Conservation (phyloP, 352 stramenopile species). For the Phytophthora uliginosa region DNA sequence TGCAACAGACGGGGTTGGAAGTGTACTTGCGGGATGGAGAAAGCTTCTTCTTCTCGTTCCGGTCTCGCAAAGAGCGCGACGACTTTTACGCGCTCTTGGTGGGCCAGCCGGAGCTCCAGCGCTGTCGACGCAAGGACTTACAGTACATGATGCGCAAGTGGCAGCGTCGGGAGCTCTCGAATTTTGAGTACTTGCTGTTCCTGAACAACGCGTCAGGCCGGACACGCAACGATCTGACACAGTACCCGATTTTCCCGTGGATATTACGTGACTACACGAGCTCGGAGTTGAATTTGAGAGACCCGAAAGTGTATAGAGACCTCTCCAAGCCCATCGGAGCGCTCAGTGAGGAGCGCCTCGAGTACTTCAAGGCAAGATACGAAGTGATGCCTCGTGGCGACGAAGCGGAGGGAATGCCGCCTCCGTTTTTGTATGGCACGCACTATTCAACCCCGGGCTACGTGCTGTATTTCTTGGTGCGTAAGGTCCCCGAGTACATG, state of each 20-base stretch:
- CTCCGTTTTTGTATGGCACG: constrained; percentile 98
- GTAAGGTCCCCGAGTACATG: constrained; percentile 97
- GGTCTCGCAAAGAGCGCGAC: constrained; percentile 69
- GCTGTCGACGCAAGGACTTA: constrained; percentile 57
- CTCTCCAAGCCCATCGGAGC: constrained; percentile 95
- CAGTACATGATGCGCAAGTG: constrained; percentile 75
- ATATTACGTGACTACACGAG: constrained; percentile 93
- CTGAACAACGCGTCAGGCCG: constrained; percentile 88
- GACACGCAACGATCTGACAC: constrained; percentile 89
- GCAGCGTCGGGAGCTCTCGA: constrained; percentile 90
- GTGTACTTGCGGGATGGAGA: constrained; percentile 79
- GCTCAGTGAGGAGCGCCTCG: constrained; percentile 89
- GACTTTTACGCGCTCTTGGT: constrained; percentile 78
- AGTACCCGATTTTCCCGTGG: constrained; percentile 98
- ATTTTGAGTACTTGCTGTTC: constrained; percentile 94
- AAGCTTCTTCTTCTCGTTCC: constrained; percentile 89
- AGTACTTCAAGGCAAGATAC: constrained; percentile 91
- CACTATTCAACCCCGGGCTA: constrained; percentile 95
- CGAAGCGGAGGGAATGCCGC: constrained; percentile 82
- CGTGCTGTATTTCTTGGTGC: constrained; percentile 98
- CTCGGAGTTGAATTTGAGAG: constrained; percentile 77
- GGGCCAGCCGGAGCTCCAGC: constrained; percentile 60
- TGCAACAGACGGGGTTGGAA: constrained; percentile 91
- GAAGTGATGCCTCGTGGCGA: constrained; percentile 89
- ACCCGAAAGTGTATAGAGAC: constrained; percentile 90